These are phyloP conservation scores for Halophytophthora polymorphica DNA, from an alignment of 352 stramenopile species.

Conservation along the genomic window DNA sequence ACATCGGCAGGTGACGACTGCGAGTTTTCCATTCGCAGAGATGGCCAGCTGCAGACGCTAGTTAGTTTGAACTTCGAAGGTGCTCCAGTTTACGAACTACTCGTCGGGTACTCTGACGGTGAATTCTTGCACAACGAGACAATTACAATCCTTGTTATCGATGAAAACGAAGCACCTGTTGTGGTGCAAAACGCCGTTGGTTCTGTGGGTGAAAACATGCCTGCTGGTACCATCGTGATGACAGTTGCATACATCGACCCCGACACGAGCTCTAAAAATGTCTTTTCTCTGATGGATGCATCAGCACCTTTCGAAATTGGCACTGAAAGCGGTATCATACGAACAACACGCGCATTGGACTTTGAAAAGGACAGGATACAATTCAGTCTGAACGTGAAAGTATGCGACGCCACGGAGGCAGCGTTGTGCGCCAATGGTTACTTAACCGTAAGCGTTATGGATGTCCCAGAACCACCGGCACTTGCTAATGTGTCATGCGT, in stretches of 20 bases:
- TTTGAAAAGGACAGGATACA: conserved; percentile 37
- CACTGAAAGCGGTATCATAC: conserved; percentile 17
- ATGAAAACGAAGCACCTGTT: conserved; percentile 48
- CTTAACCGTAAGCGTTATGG: conserved; percentile 27
- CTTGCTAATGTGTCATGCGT: conserved; percentile 27
- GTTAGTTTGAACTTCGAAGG: conserved; percentile 37
- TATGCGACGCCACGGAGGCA: conserved; percentile 34
- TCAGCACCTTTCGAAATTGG: conserved; percentile 23
- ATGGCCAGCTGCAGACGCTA: conserved; percentile 43
- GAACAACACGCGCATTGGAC: conserved; percentile 37
- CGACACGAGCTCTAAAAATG: conserved; percentile 27
- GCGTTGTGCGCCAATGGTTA: conserved; percentile 37
- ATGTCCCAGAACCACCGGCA: conserved; percentile 35
- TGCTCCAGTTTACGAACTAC: conserved; percentile 10
- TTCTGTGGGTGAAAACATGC: conserved; percentile 36
- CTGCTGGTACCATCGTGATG: conserved; percentile 25
- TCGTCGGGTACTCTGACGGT: conserved; percentile 20
- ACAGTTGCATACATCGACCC: conserved; percentile 30
- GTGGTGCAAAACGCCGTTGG: conserved; percentile 21
- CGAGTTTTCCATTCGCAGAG: conserved; percentile 36
- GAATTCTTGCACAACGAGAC: conserved; percentile 26
- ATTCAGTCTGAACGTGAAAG: conserved; percentile 35
- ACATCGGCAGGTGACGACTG: conserved; percentile 6
- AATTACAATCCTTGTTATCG: conserved; percentile 31
- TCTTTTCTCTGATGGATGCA: conserved; percentile 18